Evolutionary conservation across 345 rosid species (phyloP), one percentile per base, ranked within the genome.

Genomic region (Cardamine chenopodiifolia): DNA sequence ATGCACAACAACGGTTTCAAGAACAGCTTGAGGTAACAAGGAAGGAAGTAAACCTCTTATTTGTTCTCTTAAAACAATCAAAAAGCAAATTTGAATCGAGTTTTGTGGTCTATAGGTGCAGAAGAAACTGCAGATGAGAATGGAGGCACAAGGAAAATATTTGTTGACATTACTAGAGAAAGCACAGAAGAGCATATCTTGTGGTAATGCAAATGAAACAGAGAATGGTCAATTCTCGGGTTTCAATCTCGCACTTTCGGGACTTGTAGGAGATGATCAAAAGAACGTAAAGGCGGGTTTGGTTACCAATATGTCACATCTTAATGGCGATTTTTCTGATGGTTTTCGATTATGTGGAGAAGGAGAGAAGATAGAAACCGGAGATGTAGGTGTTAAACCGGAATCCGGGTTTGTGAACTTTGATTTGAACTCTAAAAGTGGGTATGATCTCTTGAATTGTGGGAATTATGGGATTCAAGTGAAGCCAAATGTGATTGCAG

Each of bases 101-200:
- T 14, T 29, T 60, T 25, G 8, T 4, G 25, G 28, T 59, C 13
- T 67, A 17, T 72, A 90, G 98, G 97, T 93, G 13, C 89, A 91
- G 58, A 81, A 82, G 66, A 88, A 76, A 76, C 68, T 94, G 22
- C 87, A 91, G 71, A 86, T 87, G 90, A 89, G 98, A 74, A 91
- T 91, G 66, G 98, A 91, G 65, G 90, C 88, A 32, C 96, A 94
- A 76, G 95, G 93, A 50, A 91, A 83, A 64, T 94, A 91, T 85
- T 78, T 94, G 82, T 83, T 88, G 42, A 74, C 87, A 5, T 82
- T 91, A 45, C 75, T 94, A 45, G 93, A 89, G 77, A 91, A 83
- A 82, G 97, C 97, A 5, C 93, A 88, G 35, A 89, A 82, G 70
- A 85, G 82, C 44, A 73, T 88, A 17, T 73, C 81, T 8, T 78